Evolutionary conservation across 2,329 filamentous ascomycete genomes (phyloP), one percentile per base, ranked within the genome.

Genomic region (Alternaria sp.): DNA sequence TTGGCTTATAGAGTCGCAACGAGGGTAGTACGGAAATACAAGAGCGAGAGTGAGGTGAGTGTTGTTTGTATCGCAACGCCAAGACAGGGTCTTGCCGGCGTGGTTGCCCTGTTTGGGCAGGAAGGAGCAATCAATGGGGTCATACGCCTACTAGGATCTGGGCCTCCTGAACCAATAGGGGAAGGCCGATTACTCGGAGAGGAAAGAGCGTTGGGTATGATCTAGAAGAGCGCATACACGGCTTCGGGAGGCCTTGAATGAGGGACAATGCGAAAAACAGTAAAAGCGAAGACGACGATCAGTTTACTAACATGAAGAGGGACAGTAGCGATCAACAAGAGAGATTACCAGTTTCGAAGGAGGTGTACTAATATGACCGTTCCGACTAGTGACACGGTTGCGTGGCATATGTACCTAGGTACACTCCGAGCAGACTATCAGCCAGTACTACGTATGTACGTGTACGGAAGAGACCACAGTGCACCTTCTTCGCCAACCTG

Each of bases 21-120:
- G 65, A 68, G 56, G 59, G 60, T 56, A 51, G 53, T 57, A 58
- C 60, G 52, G 21, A 54, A 40, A 50, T 11, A 49, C 21, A 58
- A 54, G 51, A 54, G 53, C 54, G 28, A 60, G 54, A 28, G 57
- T 29, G 46, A 55, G 24, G 41, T 48, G 51, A 58, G 40, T 58
- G 54, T 63, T 71, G 65, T 66, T 68, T 72, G 64, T 66, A 63
- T 53, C 55, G 42, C 21, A 36, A 21, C 42, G 71, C 68, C 67
- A 72, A 74, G 71, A 51, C 56, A 41, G 56, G 58, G 51, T 53
- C 56, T 45, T n/a, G 52, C 51, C 62, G 61, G 65, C 61, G 64
- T 52, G 54, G 60, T 31, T 56, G 50, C 61, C 60, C 50, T 62
- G 62, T 61, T 67, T 62, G 64, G 51, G 23, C 45, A 44, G 52